Base-by-base conservation (phyloP, 2,329 filamentous ascomycete genomes). In the Aspergillus melleus region DNA sequence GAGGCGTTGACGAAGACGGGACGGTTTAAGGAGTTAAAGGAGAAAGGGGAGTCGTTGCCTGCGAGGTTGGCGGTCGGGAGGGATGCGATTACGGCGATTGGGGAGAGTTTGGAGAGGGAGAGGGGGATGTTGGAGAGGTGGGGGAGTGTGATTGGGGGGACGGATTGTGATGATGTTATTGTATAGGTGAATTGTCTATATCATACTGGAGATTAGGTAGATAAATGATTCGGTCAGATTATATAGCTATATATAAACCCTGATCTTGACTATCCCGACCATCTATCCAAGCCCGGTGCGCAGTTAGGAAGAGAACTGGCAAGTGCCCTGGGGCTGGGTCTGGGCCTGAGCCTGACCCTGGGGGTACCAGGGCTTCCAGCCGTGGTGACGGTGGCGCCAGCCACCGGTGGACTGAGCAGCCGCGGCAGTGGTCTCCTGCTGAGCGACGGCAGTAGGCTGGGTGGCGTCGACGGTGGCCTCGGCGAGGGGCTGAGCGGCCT, bases 1-100 rank as follows among this genome's bases (percentile, higher is more conserved):
- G 51, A 66, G 30, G 65, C 56, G n/a, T 51, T 61, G 42, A 61
- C 61, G 8, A 54, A 56, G 51, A 60, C 54, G 9, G 59, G 57
- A 16, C 36, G 54, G 11, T 59, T 57, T n/a, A 39, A 51, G 24
- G 47, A 46, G 44, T 32, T 50, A 5, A 53, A 20, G 36, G 36
- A 42, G 36, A n/a, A 42, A 16, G 36, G 36, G 36, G 16, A n/a
- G 6, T 4, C 14, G 14, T 44, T 59, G 4, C 51, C 56, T 2
- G 46, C 14, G 11, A 47, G 61, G 20, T 29, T 61, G n/a, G 56
- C 53, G 0, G 22, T 63, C 36, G 54, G 54, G 19, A 5, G 47
- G 10, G 59, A 61, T 54, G 42, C 57, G 1, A 14, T 62, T 6
- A 22, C 11, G 11, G 57, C 51, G n/a, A 60, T 62, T 52, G 54